A percentile compares a stretch with the other conserved stretches of the same genome.
Conservation (phyloP, 257 asterid genomes). For the Primulina huaijiensis region DNA sequence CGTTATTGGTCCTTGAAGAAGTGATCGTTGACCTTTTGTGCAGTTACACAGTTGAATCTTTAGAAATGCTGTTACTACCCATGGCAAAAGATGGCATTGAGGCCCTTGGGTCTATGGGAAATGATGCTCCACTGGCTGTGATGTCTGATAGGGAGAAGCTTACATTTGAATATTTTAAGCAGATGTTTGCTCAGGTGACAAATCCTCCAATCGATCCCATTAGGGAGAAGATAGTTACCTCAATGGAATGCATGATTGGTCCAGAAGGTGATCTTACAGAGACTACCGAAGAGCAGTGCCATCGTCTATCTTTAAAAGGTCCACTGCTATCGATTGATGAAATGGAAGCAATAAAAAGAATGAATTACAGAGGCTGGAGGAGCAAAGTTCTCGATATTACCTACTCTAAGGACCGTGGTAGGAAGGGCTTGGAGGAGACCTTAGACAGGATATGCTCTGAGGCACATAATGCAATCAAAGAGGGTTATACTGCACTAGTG, state of each 20-base stretch:
- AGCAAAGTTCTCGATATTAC: slow-evolving; percentile 93
- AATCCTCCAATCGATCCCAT: slow-evolving; percentile 99
- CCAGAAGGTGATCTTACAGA: slow-evolving; percentile 99
- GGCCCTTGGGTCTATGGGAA: slow-evolving; percentile 99
- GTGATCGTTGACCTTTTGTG: slow-evolving; percentile 28
- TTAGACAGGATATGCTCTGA: slow-evolving; percentile 83
- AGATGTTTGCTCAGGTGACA: slow-evolving; percentile 99
- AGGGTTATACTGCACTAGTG: slow-evolving; percentile 81
- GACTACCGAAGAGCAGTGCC: slow-evolving; percentile 96
- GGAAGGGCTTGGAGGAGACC: slow-evolving; percentile 89
- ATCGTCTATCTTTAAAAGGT: slow-evolving; percentile 88
- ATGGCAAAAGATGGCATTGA: slow-evolving; percentile 97
- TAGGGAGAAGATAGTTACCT: slow-evolving; percentile 97
- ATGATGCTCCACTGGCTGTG: slow-evolving; percentile 97
- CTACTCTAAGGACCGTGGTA: slow-evolving; percentile 62
- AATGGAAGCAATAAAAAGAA: slow-evolving; percentile 88
- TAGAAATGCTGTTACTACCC: slow-evolving; percentile 93
- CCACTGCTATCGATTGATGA: slow-evolving; percentile 80
- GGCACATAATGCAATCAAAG: slow-evolving; percentile 83
- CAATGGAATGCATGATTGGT: slow-evolving; percentile 97
- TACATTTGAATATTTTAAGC: slow-evolving; percentile 89
- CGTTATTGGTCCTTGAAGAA: slow-evolving; percentile 3
- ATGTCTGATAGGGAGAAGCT: slow-evolving; percentile 97
- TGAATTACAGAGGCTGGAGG: slow-evolving; percentile 94
- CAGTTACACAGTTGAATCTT: slow-evolving; percentile 85